Evolutionary conservation across 176 grass and related monocot species (phyloP).

Genomic region (Oryza glaberrima): DNA sequence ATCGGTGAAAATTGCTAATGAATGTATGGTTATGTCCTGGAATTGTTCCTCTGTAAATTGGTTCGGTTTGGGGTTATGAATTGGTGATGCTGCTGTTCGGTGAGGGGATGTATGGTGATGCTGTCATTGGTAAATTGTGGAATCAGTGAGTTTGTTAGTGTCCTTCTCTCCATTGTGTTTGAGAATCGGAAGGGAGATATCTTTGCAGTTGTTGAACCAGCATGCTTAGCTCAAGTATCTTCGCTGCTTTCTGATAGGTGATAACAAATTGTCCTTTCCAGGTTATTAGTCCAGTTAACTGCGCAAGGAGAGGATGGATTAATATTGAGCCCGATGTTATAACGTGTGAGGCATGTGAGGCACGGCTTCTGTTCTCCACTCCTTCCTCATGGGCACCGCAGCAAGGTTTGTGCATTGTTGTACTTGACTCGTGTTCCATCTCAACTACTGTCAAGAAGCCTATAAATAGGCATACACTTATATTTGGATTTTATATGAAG

Average conservation of each 20-base stretch:
- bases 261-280: slow-evolving; percentile 39
- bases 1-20: slow-evolving; percentile 6
- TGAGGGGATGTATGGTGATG: not conserved
- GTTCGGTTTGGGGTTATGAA: not conserved
- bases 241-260: not conserved
- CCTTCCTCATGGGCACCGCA: slow-evolving; percentile 83
- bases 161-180: slow-evolving; percentile 12
- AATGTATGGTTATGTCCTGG: not conserved
- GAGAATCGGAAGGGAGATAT: not conserved
- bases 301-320: slow-evolving; percentile 93
- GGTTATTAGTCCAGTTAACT: slow-evolving; percentile 92
- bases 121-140: not conserved
- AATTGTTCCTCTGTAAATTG: slow-evolving; percentile 3
- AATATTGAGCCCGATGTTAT: slow-evolving; percentile 88
- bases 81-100: not conserved
- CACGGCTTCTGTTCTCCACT: slow-evolving; percentile 81
- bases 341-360: slow-evolving; percentile 91
- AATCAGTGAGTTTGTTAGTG: not conserved
- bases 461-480: not conserved
- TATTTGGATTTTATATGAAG: slow-evolving; percentile 14
- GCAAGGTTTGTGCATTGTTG: slow-evolving; percentile 64
- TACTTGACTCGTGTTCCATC: not conserved
- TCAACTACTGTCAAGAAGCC: slow-evolving; percentile 4
- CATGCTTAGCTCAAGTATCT: slow-evolving; percentile 17
- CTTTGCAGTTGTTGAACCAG: not conserved